These are phyloP conservation scores for Polygonum aviculare DNA, from an alignment of 148 eudicot genomes.

Conservation along the genomic window DNA sequence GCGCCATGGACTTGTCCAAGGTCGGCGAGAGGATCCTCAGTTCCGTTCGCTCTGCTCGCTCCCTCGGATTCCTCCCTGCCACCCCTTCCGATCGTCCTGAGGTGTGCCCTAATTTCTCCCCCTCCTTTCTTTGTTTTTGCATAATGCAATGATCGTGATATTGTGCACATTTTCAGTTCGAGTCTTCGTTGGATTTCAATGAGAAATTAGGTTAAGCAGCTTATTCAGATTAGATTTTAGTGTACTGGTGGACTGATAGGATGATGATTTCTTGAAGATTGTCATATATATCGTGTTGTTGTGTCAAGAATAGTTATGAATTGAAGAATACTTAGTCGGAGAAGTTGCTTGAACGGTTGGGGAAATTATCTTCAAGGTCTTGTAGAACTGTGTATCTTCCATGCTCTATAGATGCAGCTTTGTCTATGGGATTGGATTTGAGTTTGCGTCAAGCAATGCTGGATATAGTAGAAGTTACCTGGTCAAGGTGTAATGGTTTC, in stretches of 20 bases:
- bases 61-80: slow-evolving; percentile 71
- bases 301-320: neutral
- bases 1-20: slow-evolving; percentile 79
- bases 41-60: slow-evolving; percentile 84
- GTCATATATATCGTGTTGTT: neutral
- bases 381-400: neutral
- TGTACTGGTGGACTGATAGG: neutral
- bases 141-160: neutral
- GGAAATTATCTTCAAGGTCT: neutral
- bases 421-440: neutral
- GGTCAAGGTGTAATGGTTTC: neutral
- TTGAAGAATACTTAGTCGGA: neutral
- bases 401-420: neutral
- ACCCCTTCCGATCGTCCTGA: slow-evolving; percentile 75
- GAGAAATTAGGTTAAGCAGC: neutral
- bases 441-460: neutral
- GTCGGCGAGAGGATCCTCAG: slow-evolving; percentile 79
- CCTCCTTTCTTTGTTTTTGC: neutral
- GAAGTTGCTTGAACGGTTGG: neutral
- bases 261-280: neutral
- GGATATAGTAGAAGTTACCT: neutral
- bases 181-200: neutral
- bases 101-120: slow-evolving; percentile 41
- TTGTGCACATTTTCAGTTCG: neutral
- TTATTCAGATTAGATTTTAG: neutral